These are phyloP conservation scores for Boletellus emodensis DNA, from an alignment of 768 basidiomycete genomes.

Conservation along the genomic window DNA sequence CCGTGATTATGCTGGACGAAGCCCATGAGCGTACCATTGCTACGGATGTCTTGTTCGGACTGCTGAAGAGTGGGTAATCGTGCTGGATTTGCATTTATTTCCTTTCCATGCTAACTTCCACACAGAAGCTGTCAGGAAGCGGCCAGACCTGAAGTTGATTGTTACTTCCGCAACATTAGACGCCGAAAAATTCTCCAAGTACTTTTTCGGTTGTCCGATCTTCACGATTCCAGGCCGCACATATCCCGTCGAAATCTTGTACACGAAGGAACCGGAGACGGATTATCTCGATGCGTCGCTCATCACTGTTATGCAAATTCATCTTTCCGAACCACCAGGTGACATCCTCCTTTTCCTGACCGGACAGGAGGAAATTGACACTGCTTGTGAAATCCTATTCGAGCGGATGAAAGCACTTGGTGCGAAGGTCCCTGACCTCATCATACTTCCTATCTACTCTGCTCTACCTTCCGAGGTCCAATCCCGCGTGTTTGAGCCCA, in stretches of 20 bases:
- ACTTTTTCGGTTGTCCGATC: conserved; percentile 98
- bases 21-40: conserved; percentile 98
- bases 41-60: conserved; percentile 96
- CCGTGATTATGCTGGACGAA: conserved; percentile 97
- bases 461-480: conserved; percentile 98
- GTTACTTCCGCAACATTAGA: conserved; percentile 99
- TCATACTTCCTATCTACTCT: conserved; percentile 97
- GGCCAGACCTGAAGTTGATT: conserved; percentile 95
- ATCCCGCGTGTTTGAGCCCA: conserved; percentile 95
- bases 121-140: conserved; percentile 88
- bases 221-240: conserved; percentile 99
- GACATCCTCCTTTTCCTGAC: conserved; percentile 97
- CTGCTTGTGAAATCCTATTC: conserved; percentile 92
- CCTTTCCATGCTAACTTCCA: conserved; percentile 15
- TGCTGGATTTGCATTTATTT: neutral
- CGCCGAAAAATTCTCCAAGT: conserved; percentile 98
- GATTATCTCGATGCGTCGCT: conserved; percentile 98
- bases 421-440: conserved; percentile 95
- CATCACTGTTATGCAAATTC: conserved; percentile 99
- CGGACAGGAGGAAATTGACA: conserved; percentile 98
- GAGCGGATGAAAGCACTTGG: conserved; percentile 99
- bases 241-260: conserved; percentile 97
- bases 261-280: conserved; percentile 96
- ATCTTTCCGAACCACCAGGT: conserved; percentile 95
- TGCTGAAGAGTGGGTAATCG: conserved; percentile 58